A percentile compares a stretch with the other conserved stretches of the same genome.
phyloP scores from a whole-genome alignment of 2,329 filamentous ascomycete species.

The Madurella mycetomatis region DNA sequence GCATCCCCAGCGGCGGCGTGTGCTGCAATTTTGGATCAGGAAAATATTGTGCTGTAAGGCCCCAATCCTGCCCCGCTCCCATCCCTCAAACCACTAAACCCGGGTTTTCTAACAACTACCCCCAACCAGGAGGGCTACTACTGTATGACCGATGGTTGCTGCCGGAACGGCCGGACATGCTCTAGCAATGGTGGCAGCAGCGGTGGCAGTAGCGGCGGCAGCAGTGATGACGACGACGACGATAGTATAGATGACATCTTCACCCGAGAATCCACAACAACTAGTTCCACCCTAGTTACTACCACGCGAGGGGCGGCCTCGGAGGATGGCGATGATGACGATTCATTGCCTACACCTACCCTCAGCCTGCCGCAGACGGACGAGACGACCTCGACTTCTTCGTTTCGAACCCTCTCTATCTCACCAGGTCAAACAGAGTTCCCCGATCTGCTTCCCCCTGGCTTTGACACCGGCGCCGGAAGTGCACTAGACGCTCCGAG shows the following conservation, averaged over 20 bases:
- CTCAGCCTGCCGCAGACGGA: too few relatives aligned
- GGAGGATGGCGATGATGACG: not conserved
- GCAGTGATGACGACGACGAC: not conserved
- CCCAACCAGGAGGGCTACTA: constrained; percentile 8
- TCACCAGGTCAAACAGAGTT: too few relatives aligned
- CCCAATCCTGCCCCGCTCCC: not conserved
- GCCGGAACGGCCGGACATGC: constrained; percentile 12
- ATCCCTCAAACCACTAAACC: not conserved
- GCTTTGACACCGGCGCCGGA: too few relatives aligned
- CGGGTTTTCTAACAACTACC: not conserved
- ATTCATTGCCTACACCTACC: not conserved
- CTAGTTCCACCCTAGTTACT: not conserved
- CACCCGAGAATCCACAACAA: not conserved
- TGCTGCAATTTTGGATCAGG: constrained; percentile 12
- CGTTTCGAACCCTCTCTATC: too few relatives aligned
- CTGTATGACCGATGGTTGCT: constrained; percentile 11
- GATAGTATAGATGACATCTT: not conserved
- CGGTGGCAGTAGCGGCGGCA: not conserved
- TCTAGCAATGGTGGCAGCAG: not conserved
- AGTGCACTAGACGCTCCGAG: too few relatives aligned
- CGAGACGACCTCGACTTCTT: too few relatives aligned
- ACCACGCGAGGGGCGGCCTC: not conserved
- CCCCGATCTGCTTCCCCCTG: too few relatives aligned
- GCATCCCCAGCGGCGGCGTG: constrained; percentile 10
- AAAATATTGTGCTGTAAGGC: constrained; percentile 14